Base-by-base conservation (phyloP, 2,329 filamentous ascomycete species). In the Neofusicoccum sp. region DNA sequence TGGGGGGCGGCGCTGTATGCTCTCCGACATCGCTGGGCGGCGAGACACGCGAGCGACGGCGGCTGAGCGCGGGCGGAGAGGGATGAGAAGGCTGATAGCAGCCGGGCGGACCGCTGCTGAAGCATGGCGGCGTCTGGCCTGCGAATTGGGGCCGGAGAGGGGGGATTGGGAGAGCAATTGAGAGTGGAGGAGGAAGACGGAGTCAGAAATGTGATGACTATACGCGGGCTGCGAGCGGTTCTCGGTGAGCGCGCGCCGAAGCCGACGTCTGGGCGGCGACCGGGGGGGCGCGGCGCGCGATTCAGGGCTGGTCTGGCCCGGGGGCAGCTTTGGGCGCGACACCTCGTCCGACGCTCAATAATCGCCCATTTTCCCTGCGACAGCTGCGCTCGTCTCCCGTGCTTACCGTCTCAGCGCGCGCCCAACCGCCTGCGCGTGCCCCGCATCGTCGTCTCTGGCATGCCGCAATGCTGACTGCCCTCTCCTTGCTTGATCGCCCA, bases 1-100 rank as follows among this genome's bases (percentile, higher is more conserved):
- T 84, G 83, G 9, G 81, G 75, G 60, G 77, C 72, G 64, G 78
- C 77, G 71, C 78, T 83, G 73, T 82, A 84, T 47, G 71, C 69
- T 68, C 79, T 76, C 73, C 77, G 78, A 77, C 76, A 80, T 78
- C 76, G 71, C 67, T 75, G 70, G 36, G 73, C 69, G 40, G 57
- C 51, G 53, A 66, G 54, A 69, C 64, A 58, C 65, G 68, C 45
- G 66, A 61, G 47, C 67, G 62, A 64, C 69, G 71, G 59, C 63
- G 64, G 61, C 65, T 31, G 30, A 8, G 47, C 24, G 58, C 47
- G 47, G 38, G 48, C 47, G 24, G 47, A 54, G n/a, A 60, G 62
- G 67, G 68, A 9, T 71, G 62, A 49, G 68, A 71, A 43, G 72
- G 70, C 70, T 80, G 76, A 71, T 82, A 79, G 76, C 83, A 86